phyloP scores from a whole-genome alignment of 331 rosid genomes.

The Dryas integrifolia region DNA sequence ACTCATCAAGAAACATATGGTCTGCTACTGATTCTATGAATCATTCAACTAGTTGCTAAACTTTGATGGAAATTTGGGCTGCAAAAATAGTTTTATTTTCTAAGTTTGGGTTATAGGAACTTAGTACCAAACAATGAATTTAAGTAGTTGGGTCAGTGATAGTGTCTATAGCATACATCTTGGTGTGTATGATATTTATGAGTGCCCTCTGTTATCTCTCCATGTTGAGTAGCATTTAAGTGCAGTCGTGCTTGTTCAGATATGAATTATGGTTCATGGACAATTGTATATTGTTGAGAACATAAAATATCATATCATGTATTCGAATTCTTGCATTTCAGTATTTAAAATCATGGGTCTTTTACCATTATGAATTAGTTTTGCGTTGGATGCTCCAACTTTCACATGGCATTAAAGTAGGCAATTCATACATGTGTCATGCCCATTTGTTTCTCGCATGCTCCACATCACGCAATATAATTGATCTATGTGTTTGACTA shows the following conservation, averaged over 20 bases:
- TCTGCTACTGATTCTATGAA: slow-evolving; percentile 32
- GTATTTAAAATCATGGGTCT: not conserved
- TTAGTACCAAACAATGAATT: not conserved
- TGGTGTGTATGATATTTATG: not conserved
- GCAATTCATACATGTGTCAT: not conserved
- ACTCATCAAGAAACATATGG: slow-evolving; percentile 86
- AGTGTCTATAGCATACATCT: not conserved
- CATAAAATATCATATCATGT: no score
- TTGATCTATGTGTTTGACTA: not conserved
- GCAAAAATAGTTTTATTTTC: not conserved
- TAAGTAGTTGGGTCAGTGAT: not conserved
- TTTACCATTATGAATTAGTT: not conserved
- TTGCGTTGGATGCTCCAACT: not conserved
- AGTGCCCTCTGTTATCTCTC: not conserved
- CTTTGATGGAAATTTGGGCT: slow-evolving; percentile 9
- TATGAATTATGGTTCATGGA: not conserved
- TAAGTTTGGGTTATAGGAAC: not conserved
- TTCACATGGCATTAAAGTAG: not conserved
- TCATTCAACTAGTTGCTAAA: not conserved
- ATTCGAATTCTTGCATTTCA: not conserved
- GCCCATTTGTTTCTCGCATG: not conserved
- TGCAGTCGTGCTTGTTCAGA: slow-evolving; percentile 9
- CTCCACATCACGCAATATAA: not conserved
- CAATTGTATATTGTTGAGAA: not conserved
- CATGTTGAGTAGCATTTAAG: not conserved